Evolutionary conservation across 331 rosid genomes (phyloP), one percentile per base, ranked within the genome.

Genomic region (Quercus tomentella): DNA sequence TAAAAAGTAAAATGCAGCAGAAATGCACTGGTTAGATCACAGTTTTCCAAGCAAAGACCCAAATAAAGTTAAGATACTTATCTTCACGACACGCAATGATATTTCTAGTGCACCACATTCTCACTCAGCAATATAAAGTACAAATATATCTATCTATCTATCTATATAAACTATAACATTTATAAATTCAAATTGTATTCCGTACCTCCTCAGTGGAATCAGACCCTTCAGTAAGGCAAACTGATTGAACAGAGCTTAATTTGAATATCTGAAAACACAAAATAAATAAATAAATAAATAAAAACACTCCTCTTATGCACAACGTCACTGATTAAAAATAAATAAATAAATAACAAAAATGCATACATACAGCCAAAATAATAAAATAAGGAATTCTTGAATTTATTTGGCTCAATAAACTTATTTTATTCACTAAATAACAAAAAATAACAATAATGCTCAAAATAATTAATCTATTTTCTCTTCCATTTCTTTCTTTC

Each of bases 241-340:
- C 77, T 7, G 90, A 89, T 52, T 72, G 81, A 70, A 85, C 69
- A 25, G 89, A 79, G 8, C 89, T 84, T 70, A 89, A 52, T 84
- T 83, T 85, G 84, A 80, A 89, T 6, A 89, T 87, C 92, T 89
- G 86, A 45, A 60, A 6, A 51, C n/a, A 79, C 43, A 49, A 41
- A 80, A 76, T 35, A 79, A 30, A 63, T 45, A 43, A 45, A 35
- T 35, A 35, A 35, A 1, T 41, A 41, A 41, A 41, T 56, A 69
- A 22, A 56, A 35, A 63, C 7, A 43, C n/a, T 43, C 8, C 17
- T 70, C 72, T 28, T 6, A 66, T 14, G 49, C 22, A 66, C 35
- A 70, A 5, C 11, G 6, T 23, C n/a, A 31, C 20, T 9, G 15
- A 66, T 66, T 31, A 3, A 31, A 35, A 65, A 33, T 31, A 17